phyloP scores from a whole-genome alignment of 2,329 filamentous ascomycete species.

The Rutstroemia sp. region DNA sequence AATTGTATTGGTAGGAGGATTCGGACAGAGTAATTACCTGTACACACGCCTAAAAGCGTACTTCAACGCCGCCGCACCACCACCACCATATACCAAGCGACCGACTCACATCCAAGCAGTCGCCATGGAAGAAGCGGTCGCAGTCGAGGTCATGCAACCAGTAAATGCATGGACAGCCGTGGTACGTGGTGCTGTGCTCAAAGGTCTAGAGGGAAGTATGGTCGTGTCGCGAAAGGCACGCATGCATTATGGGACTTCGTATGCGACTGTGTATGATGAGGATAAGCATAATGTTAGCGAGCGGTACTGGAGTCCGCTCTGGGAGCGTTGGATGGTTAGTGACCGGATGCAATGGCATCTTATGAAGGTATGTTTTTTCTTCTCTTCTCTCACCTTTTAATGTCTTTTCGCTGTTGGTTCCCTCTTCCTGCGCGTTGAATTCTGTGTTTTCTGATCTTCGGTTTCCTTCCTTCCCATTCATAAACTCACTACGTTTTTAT shows the following conservation, averaged over 20 bases:
- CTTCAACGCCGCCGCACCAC: constrained; percentile 47
- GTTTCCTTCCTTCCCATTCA: no score
- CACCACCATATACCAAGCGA: constrained; percentile 53
- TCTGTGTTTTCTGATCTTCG: no score
- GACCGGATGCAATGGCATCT: constrained; percentile 85
- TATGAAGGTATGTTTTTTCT: constrained; percentile 46
- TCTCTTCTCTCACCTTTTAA: no score
- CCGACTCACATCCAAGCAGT: constrained; percentile 55
- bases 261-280: constrained; percentile 75
- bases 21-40: constrained; percentile 71
- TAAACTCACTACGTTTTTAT: neutral
- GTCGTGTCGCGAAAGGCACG: constrained; percentile 67
- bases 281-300: constrained; percentile 65
- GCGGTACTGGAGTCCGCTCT: constrained; percentile 71
- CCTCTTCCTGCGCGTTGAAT: no score
- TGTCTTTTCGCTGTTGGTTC: no score
- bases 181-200: constrained; percentile 67
- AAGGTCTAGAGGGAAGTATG: constrained; percentile 71
- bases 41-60: constrained; percentile 64
- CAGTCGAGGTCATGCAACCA: constrained; percentile 74
- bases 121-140: constrained; percentile 42
- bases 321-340: constrained; percentile 78
- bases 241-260: constrained; percentile 69
- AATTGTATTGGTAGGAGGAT: constrained; percentile 77
- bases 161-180: constrained; percentile 78